Base-by-base conservation (phyloP, 306 rosid species). In the Lathyrus oleraceus region DNA sequence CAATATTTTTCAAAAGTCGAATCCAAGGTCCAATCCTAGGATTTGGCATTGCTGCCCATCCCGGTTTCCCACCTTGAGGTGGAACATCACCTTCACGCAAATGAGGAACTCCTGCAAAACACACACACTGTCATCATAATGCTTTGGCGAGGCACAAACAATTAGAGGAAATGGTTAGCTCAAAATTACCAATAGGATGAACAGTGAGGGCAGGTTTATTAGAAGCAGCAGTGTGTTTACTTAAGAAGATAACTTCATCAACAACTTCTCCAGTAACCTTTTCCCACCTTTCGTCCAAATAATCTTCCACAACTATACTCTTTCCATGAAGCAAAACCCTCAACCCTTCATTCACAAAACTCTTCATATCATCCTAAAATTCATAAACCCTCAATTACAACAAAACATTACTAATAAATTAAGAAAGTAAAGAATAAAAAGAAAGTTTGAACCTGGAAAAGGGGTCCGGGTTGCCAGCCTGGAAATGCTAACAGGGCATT, bases 21-120 rank as follows among this genome's bases (percentile, higher is more conserved):
- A 94, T 82, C 99, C 99, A 94, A 5, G 99, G 91, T 5, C 97
- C 97, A 0, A 94, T 91, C 61, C 99, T 64, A 30, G 96, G 99
- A 79, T 56, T 84, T 10, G 96, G 95, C 10, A 82, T 81, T 2
- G 86, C 95, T 23, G 96, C 99, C 96, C 99, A 94, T 43, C 97
- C 97, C 4, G 97, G 92, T 82, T 74, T 91, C 35, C 99, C 97
- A 16, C 99, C 99, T 71, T 91, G 97, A 0, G 89, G 97, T n/a
- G 90, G 85, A 83, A 82, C 87, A 42, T 94, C 96, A 4, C 92
- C 96, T 78, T 87, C 82, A 4, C 87, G 83, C 86, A 91, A 82
- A 82, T 94, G 99, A 48, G 99, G 99, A 47, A 91, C 91, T 28
- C 99, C 96, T 88, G 72, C 79, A 65, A 30, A 61, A 71, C n/a